Conservation (phyloP, 129 eudicot genomes). For the Flaveria trinervia region DNA sequence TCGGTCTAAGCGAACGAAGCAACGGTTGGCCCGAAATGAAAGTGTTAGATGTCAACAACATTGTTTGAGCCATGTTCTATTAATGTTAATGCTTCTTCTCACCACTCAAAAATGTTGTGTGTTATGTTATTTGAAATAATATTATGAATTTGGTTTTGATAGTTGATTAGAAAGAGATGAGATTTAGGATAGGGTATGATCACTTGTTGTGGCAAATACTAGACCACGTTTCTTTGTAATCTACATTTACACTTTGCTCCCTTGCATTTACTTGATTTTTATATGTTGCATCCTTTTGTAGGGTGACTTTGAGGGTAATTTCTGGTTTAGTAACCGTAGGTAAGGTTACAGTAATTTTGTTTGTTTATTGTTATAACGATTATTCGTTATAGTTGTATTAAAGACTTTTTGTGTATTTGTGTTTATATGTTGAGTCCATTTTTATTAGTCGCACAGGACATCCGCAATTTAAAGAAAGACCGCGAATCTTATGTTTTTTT, state of each 20-base stretch:
- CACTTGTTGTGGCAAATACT: slow-evolving; percentile 34
- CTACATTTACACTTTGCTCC: slow-evolving; percentile 26
- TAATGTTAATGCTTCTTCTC: slow-evolving; percentile 14
- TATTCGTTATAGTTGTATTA: no score
- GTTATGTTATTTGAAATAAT: slow-evolving; percentile 7
- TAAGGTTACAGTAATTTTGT: no score
- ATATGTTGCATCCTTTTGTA: slow-evolving; percentile 9
- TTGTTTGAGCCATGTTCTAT: slow-evolving; percentile 71
- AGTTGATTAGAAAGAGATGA: slow-evolving; percentile 24
- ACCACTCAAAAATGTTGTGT: neutral
- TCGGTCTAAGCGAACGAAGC: slow-evolving; percentile 60
- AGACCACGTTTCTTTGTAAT: slow-evolving; percentile 39
- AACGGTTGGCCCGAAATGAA: slow-evolving; percentile 41
- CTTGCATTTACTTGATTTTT: slow-evolving; percentile 5
- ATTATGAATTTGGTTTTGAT: slow-evolving; percentile 20
- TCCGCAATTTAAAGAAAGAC: no score
- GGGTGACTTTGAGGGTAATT: no score
- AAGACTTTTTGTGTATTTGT: no score
- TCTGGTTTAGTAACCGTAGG: no score
- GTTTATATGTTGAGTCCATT: no score
- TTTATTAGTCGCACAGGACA: no score
- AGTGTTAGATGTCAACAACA: slow-evolving; percentile 62
- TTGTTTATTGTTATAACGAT: no score
- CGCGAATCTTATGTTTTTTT: neutral
- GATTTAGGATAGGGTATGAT: slow-evolving; percentile 42